These are phyloP conservation scores for Allium fistulosum DNA, from an alignment of 106 monocot species.

Conservation along the genomic window DNA sequence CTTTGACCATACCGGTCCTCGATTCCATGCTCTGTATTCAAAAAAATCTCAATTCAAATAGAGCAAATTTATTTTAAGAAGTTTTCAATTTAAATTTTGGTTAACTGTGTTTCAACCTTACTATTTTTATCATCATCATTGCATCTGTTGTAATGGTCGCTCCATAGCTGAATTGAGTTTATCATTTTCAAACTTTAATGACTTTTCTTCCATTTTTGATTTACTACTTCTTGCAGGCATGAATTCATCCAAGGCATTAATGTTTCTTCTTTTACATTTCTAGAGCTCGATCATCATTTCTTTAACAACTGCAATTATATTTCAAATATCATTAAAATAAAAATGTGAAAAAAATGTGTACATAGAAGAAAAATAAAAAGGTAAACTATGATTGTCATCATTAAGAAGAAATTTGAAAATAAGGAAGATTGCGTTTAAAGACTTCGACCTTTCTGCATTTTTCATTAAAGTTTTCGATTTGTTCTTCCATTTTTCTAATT, in stretches of 20 bases:
- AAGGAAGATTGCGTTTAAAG: slow-evolving; percentile 76
- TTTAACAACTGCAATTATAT: slow-evolving; percentile 39
- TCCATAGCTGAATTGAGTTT: slow-evolving; percentile 93
- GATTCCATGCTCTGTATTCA: slow-evolving; percentile 17
- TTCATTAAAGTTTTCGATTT: slow-evolving; percentile 39
- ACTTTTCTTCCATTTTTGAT: slow-evolving; percentile 19
- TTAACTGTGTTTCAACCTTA: too few species aligned
- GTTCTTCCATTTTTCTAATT: slow-evolving; percentile 30
- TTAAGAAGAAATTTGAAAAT: slow-evolving; percentile 40
- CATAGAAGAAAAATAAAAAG: not conserved
- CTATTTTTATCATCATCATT: not conserved
- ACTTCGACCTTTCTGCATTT: slow-evolving; percentile 70
- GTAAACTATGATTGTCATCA: not conserved
- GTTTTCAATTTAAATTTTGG: not conserved
- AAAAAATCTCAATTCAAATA: not conserved
- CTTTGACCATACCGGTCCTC: slow-evolving; percentile 12
- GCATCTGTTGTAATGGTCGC: slow-evolving; percentile 23
- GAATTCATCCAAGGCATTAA: slow-evolving; percentile 33
- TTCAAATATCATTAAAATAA: not conserved
- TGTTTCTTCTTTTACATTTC: slow-evolving; percentile 18
- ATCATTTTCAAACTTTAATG: slow-evolving; percentile 33
- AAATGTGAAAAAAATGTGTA: not conserved
- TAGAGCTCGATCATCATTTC: slow-evolving; percentile 44
- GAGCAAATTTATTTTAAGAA: not conserved
- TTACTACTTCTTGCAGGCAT: slow-evolving; percentile 34